Evolutionary conservation across 2,329 filamentous ascomycete species (phyloP), one percentile per base, ranked within the genome.

Genomic region (Cercospora sp.): DNA sequence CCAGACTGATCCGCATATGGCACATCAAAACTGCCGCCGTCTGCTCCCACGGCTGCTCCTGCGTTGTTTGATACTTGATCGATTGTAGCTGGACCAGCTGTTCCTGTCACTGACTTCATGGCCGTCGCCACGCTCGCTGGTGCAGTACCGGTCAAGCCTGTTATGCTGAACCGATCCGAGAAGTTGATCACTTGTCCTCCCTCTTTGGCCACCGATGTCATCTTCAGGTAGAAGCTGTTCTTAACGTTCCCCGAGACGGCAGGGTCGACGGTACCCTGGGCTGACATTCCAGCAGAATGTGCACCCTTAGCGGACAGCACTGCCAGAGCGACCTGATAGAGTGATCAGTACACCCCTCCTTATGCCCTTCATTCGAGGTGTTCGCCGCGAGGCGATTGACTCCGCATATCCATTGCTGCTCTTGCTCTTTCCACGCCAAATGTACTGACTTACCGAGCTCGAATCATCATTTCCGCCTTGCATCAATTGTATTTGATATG

Each of bases 151-250:
- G 84, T 88, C 89, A 91, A 90, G 72, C 83, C 84, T 10, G 81
- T 82, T 63, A 91, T 80, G n/a, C 86, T 84, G 79, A 92, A 92
- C 69, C 89, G 87, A 60, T 81, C 73, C 10, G 88, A 90, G 76
- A 84, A 90, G 73, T 86, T 87, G 65, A 83, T 85, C 20, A 88
- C 80, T 3, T 83, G 84, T 33, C 85, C 85, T 42, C 86, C 85
- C n/a, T 83, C 82, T 18, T 82, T 81, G 5, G 83, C 83, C 6
- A 82, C 82, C 16, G 87, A 85, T 66, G 86, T 79, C 77, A 91
- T 88, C 70, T 85, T 85, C 16, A 89, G 77, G 76, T 87, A 89
- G 77, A 86, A 87, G 71, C 57, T 51, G 5, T 89, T 87, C 61
- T 78, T 78, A 5, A 82, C 80, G 58, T 66, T 58, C 8, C 67